Conservation (phyloP, 495 filamentous ascomycete species). For the Lophiostoma macrostomum region DNA sequence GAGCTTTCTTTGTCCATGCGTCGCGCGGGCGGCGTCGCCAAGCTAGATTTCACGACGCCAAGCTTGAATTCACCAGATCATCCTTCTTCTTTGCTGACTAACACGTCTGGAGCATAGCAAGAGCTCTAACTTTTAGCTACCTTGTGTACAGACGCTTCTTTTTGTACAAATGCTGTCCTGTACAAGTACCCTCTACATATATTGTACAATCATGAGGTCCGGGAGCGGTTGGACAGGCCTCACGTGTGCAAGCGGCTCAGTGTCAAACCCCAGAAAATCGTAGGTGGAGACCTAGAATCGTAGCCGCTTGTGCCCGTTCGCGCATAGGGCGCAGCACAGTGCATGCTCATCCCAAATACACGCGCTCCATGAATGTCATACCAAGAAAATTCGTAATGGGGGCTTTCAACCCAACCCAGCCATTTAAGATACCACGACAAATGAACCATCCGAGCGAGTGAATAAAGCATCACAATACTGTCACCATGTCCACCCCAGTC, state of each 20-base stretch:
- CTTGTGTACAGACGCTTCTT: too few relatives aligned
- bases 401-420: neutral
- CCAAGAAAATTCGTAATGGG: constrained; percentile 8
- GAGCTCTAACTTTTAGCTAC: too few relatives aligned
- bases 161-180: neutral
- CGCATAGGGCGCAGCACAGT: constrained; percentile 19
- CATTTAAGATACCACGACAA: constrained; percentile 19
- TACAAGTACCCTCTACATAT: constrained; percentile 2
- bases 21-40: constrained; percentile 10
- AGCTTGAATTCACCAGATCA: too few relatives aligned
- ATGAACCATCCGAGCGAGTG: constrained; percentile 20
- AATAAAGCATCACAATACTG: constrained; percentile 2
- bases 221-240: constrained; percentile 25
- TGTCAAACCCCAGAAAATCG: constrained; percentile 14
- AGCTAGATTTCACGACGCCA: neutral
- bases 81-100: too few relatives aligned
- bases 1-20: constrained; percentile 8
- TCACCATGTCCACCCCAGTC: too few relatives aligned
- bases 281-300: too few relatives aligned
- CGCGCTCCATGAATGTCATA: too few relatives aligned
- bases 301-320: constrained; percentile 12
- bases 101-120: too few relatives aligned
- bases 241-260: constrained; percentile 11
- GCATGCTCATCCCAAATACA: constrained; percentile 17
- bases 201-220: constrained; percentile 20